Evolutionary conservation across 257 asterid species (phyloP), one percentile per base, ranked within the genome.

Genomic region (Rhazya stricta): DNA sequence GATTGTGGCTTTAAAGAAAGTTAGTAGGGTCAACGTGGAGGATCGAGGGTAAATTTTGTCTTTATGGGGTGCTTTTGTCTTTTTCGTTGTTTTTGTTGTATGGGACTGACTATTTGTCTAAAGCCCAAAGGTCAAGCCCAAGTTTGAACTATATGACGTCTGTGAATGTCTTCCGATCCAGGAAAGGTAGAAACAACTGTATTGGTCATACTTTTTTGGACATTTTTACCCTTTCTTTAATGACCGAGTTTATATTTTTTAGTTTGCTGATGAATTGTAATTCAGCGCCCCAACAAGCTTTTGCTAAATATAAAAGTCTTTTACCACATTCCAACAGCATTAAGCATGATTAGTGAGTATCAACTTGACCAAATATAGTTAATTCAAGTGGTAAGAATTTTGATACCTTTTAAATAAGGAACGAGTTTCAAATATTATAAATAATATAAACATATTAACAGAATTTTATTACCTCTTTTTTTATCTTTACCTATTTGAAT

Each of bases 41-140:
- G 80, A 45, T 45, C 18, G 67, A 70, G 77, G 80, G 76, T 66
- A 41, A 74, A 48, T 42, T 80, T 66, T 77, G 82, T 77, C 84
- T 79, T 73, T 79, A 58, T 79, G 79, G 72, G 80, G 72, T 69
- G 81, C 42, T 77, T 80, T 83, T 79, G 86, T 83, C 82, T 66
- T 77, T 79, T 68, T 76, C 45, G n/a, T 76, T 79, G 77, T 39
- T 76, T 54, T 67, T 41, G 56, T 53, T 12, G 74, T 61, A 37
- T 63, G 66, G 41, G 68, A 75, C 74, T 75, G 74, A 79, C 77
- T 71, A 53, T 74, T 46, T 36, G 60, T 72, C 21, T 2, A 72
- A 69, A 51, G 61, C 70, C 32, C 48, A 61, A 69, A 69, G 69
- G 81, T 77, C 76, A 73, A 67, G 76, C 76, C 76, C 70, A 77